Conservation (phyloP, 192 early-diverging fungal genomes). For the Umbelopsis sp. region DNA sequence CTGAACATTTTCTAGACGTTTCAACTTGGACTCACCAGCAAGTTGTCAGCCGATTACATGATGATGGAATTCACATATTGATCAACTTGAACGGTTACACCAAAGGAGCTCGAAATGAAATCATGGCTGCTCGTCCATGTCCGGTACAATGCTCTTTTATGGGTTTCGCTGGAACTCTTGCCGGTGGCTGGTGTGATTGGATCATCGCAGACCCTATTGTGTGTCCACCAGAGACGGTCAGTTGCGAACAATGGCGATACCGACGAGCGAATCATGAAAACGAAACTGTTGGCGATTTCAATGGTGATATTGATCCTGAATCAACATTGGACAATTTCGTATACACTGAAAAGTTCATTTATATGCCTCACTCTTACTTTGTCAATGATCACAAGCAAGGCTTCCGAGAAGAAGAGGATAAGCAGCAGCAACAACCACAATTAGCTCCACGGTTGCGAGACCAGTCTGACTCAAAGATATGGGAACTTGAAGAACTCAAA, state of each 20-base stretch:
- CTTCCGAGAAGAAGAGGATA: constrained; percentile 79
- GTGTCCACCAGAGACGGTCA: constrained; percentile 70
- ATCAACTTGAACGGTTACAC: constrained; percentile 97
- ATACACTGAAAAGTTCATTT: constrained; percentile 87
- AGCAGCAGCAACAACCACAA: constrained; percentile 35
- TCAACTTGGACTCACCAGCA: constrained; percentile 68
- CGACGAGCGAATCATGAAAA: constrained; percentile 45
- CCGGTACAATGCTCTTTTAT: constrained; percentile 90
- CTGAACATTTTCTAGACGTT: constrained; percentile 83
- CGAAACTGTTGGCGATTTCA: constrained; percentile 42
- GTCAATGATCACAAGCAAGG: constrained; percentile 94
- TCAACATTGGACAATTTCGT: constrained; percentile 62
- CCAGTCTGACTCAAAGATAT: constrained; percentile 36
- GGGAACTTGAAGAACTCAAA: constrained; percentile 78
- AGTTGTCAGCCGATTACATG: constrained; percentile 73
- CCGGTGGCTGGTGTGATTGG: constrained; percentile 83
- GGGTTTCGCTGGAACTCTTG: constrained; percentile 94
- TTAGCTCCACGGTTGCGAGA: not conserved
- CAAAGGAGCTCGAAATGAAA: constrained; percentile 92
- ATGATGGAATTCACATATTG: constrained; percentile 85
- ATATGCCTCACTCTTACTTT: constrained; percentile 93
- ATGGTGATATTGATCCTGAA: constrained; percentile 61
- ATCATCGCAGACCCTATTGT: constrained; percentile 78
- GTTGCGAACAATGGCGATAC: constrained; percentile 56
- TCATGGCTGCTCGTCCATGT: constrained; percentile 89